phyloP scores from a whole-genome alignment of 257 asterid genomes.

The Nyctanthes arbortristis region DNA sequence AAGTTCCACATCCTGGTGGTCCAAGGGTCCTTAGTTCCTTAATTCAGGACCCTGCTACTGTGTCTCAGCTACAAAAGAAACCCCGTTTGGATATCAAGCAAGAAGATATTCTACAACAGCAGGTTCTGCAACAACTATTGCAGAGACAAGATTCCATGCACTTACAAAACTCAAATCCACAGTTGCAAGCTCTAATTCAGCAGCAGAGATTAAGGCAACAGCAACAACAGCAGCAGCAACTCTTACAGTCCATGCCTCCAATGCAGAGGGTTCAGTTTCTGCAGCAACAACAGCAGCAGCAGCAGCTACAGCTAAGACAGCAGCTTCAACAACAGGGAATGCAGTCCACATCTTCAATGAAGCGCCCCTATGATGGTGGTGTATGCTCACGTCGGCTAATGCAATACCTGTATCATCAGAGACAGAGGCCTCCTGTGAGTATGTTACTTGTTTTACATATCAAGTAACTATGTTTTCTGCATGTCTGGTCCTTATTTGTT shows the following conservation, averaged over 20 bases:
- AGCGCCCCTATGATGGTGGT: conserved; percentile 85
- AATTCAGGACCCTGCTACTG: conserved; percentile 60
- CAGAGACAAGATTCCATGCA: conserved; percentile 72
- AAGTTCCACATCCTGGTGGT: conserved; percentile 55
- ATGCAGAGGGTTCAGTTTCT: conserved; percentile 78
- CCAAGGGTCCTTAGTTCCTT: conserved; percentile 59
- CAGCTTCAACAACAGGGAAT: conserved; percentile 69
- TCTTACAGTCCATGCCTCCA: conserved; percentile 81
- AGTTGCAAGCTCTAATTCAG: conserved; percentile 77
- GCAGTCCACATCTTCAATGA: conserved; percentile 64
- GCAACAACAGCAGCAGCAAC: conserved; percentile 63
- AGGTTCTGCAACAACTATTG: conserved; percentile 74
- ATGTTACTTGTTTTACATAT: conserved; percentile 15
- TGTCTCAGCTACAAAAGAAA: conserved; percentile 84
- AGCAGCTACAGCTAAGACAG: conserved; percentile 74
- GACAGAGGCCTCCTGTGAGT: conserved; percentile 94
- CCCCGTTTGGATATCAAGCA: conserved; percentile 90
- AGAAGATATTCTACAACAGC: conserved; percentile 82
- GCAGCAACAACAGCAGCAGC: conserved; percentile 83
- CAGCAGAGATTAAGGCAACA: conserved; percentile 87
- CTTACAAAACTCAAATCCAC: conserved; percentile 74
- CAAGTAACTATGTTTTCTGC: neutral
- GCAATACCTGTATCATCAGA: conserved; percentile 94
- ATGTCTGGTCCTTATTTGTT: neutral
- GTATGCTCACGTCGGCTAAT: conserved; percentile 92